Conservation (phyloP, 768 basidiomycete genomes). For the Daedaleopsis sinensis region DNA sequence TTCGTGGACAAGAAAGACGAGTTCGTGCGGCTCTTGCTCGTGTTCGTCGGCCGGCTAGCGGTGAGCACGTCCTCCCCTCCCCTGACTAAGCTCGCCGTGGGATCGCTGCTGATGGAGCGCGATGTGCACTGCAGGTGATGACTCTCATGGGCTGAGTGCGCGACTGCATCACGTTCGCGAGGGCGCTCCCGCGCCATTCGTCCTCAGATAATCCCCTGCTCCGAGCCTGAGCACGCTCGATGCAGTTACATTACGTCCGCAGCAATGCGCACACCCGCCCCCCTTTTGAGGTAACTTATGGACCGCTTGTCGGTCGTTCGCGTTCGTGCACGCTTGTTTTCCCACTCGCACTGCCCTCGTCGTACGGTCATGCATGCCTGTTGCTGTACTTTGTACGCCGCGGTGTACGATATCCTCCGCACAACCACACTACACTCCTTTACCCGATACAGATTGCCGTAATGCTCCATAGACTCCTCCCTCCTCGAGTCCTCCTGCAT, state of each 20-base stretch:
- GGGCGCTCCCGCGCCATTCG: no score
- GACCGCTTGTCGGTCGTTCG: not conserved
- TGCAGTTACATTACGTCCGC: not conserved
- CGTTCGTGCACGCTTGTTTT: not conserved
- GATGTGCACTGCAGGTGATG: slow-evolving; percentile 14
- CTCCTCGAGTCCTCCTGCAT: not conserved
- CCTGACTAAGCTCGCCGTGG: not conserved
- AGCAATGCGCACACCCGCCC: not conserved
- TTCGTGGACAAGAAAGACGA: slow-evolving; percentile 37
- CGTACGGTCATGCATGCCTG: not conserved
- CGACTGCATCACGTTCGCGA: not conserved
- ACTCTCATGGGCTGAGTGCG: slow-evolving; percentile 13
- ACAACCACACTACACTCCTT: not conserved
- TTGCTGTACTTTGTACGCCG: not conserved
- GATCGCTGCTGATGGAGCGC: not conserved
- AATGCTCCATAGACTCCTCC: not conserved
- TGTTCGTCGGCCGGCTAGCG: slow-evolving; percentile 18
- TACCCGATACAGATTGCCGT: not conserved
- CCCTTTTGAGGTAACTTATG: not conserved
- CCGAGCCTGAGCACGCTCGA: not conserved
- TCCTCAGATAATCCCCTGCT: no score
- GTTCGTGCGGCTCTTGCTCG: slow-evolving; percentile 23
- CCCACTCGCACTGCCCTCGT: not conserved
- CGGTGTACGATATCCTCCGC: not conserved
- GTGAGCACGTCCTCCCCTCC: slow-evolving; percentile 2